Percentiles rank a stretch among this genome's conserved stretches.
Conservation (phyloP, 352 stramenopile genomes). For the Phytopythium boreale region DNA sequence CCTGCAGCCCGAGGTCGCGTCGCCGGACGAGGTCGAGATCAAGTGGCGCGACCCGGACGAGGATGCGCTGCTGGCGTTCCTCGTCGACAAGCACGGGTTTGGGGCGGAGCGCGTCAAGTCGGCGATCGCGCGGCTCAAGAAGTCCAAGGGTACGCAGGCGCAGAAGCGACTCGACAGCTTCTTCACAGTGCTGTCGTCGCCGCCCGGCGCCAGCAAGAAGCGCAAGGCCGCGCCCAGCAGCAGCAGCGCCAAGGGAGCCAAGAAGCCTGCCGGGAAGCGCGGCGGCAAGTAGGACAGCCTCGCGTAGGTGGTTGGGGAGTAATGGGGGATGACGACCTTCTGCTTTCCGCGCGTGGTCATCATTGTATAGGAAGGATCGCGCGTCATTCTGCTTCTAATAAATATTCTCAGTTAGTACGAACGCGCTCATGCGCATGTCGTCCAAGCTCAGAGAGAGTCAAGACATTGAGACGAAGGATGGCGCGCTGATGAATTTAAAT, state of each 20-base stretch:
- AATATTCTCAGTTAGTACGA: background rate
- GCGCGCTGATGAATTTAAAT: background rate
- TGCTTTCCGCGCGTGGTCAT: background rate
- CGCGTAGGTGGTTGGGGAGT: background rate
- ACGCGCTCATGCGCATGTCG: background rate
- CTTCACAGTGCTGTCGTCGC: constrained; percentile 86
- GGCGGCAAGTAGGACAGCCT: constrained; percentile 53
- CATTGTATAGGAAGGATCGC: background rate
- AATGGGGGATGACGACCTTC: background rate
- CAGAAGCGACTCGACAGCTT: constrained; percentile 97
- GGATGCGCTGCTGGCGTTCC: constrained; percentile 89
- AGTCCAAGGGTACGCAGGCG: constrained; percentile 92
- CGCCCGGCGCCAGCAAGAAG: constrained; percentile 39
- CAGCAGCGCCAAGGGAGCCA: constrained; percentile 28
- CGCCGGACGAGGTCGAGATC: constrained; percentile 76
- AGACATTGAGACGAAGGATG: background rate
- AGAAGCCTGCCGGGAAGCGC: constrained; percentile 36
- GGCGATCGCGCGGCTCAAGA: constrained; percentile 95
- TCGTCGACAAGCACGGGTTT: constrained; percentile 98
- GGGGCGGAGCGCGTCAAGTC: constrained; percentile 90
- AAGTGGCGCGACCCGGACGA: constrained; percentile 94
- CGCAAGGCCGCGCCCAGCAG: constrained; percentile 40
- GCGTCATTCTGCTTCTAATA: background rate
- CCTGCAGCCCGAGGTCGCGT: constrained; percentile 66
- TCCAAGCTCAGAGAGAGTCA: background rate